Percentiles rank a stretch among this genome's conserved stretches.
Evolutionary conservation across 495 filamentous ascomycete species (phyloP).

Genomic region (Tuber brumale): DNA sequence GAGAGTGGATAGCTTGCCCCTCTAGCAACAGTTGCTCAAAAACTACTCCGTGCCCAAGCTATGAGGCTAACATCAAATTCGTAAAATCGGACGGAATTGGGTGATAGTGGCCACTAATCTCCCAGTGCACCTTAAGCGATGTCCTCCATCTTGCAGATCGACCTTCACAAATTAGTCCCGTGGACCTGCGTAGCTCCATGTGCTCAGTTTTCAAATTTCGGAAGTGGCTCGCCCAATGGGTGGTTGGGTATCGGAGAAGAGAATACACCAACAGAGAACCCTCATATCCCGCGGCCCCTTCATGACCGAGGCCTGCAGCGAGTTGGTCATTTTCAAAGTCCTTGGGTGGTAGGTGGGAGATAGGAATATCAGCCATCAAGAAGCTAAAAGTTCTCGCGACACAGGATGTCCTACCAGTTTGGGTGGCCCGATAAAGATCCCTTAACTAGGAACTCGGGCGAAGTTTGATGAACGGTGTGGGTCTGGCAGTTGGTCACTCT

Average conservation of each 20-base stretch:
- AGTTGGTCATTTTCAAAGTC: slow-evolving; percentile 14
- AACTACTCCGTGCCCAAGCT: no score
- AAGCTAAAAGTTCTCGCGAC: slow-evolving; percentile 11
- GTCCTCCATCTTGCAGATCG: slow-evolving; percentile 3
- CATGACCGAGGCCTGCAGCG: no score
- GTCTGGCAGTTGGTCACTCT: slow-evolving; percentile 43
- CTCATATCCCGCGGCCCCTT: no score
- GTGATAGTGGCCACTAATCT: no score
- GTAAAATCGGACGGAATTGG: no score
- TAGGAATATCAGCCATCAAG: slow-evolving; percentile 10
- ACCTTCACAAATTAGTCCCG: slow-evolving; percentile 4
- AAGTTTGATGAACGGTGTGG: slow-evolving; percentile 32
- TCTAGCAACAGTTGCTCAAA: no score
- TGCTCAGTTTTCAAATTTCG: slow-evolving; percentile 7
- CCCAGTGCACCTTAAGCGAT: slow-evolving; percentile 16
- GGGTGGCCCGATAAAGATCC: neutral
- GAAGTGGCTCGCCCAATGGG: slow-evolving; percentile 11
- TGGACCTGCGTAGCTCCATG: neutral
- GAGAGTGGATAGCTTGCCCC: no score
- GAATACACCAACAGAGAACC: no score
- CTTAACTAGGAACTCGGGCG: slow-evolving; percentile 17
- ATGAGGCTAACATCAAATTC: no score
- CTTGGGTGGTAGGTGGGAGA: slow-evolving; percentile 11
- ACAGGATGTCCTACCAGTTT: slow-evolving; percentile 12
- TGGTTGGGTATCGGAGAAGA: no score